These are phyloP conservation scores for Nothopassalora personata DNA, from an alignment of 2,329 filamentous ascomycete species.

Conservation along the genomic window DNA sequence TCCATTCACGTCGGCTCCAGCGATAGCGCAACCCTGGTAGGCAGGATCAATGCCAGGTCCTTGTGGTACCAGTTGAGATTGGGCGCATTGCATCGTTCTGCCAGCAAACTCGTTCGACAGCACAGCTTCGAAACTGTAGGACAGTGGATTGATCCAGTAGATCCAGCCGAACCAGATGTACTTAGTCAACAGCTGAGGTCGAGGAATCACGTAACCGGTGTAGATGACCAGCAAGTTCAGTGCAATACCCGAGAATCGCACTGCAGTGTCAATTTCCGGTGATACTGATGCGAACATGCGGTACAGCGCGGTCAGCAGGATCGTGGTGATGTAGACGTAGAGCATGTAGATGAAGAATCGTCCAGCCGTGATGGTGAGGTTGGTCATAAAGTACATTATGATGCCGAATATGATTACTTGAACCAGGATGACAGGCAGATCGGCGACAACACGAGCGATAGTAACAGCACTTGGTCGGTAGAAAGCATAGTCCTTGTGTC, in stretches of 20 bases:
- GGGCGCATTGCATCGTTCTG: conserved; percentile 53
- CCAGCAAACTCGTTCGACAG: conserved; percentile 61
- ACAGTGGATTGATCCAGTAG: conserved; percentile 46
- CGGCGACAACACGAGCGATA: conserved; percentile 57
- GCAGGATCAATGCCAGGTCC: conserved; percentile 51
- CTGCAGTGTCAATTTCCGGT: conserved; percentile 60
- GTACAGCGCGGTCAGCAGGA: conserved; percentile 60
- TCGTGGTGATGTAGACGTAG: conserved; percentile 58
- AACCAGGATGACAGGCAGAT: conserved; percentile 55
- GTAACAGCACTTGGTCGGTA: conserved; percentile 63
- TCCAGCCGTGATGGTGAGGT: conserved; percentile 52
- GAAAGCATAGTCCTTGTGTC: conserved; percentile 63
- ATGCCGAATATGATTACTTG: conserved; percentile 58
- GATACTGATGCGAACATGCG: conserved; percentile 62
- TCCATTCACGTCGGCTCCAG: conserved; percentile 51
- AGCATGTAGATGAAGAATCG: conserved; percentile 64
- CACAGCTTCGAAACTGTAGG: conserved; percentile 63
- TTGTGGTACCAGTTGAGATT: conserved; percentile 55
- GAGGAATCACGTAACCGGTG: conserved; percentile 64
- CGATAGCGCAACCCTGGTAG: conserved; percentile 59
- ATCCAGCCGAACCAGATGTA: conserved; percentile 66
- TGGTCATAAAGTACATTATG: conserved; percentile 62
- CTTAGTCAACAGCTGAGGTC: conserved; percentile 51
- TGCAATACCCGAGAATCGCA: conserved; percentile 58
- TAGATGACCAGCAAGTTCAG: conserved; percentile 60